Conservation (phyloP, 257 asterid species). For the Penstemon newberryi region DNA sequence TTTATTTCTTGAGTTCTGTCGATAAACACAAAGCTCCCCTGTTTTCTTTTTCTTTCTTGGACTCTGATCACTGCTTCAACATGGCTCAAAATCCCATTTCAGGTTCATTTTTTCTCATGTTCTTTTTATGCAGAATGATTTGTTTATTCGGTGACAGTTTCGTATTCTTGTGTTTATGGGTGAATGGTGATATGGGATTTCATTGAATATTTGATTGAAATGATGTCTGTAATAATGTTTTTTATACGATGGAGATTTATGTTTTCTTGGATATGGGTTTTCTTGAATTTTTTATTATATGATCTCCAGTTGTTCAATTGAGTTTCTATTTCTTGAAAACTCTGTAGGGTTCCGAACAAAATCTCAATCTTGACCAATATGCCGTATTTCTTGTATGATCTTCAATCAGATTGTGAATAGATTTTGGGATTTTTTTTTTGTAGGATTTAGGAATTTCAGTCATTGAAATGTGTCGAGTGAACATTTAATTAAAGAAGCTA, state of each 20-base stretch:
- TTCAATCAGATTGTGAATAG: conserved; percentile 16
- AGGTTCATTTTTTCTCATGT: conserved; percentile 41
- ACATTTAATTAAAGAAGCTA: neutral
- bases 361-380: conserved; percentile 33
- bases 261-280: conserved; percentile 11
- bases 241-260: neutral
- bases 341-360: conserved; percentile 11
- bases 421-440: conserved; percentile 14
- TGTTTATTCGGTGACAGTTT: conserved; percentile 5
- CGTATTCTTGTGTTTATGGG: neutral
- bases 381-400: conserved; percentile 36
- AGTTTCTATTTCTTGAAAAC: conserved; percentile 9
- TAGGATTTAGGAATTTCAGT: neutral
- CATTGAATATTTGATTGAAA: conserved; percentile 25
- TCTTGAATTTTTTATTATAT: conserved; percentile 7
- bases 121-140: conserved; percentile 11
- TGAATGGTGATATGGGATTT: conserved; percentile 25
- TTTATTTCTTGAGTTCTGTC: no score
- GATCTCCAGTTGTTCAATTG: conserved; percentile 18
- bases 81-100: conserved; percentile 61
- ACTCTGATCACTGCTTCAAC: conserved; percentile 26
- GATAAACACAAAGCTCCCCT: conserved; percentile 35
- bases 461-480: neutral
- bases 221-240: conserved; percentile 8
- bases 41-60: conserved; percentile 10